Evolutionary conservation across 371 early-diverging fungal species (phyloP).

Genomic region (Apophysomyces elegans): DNA sequence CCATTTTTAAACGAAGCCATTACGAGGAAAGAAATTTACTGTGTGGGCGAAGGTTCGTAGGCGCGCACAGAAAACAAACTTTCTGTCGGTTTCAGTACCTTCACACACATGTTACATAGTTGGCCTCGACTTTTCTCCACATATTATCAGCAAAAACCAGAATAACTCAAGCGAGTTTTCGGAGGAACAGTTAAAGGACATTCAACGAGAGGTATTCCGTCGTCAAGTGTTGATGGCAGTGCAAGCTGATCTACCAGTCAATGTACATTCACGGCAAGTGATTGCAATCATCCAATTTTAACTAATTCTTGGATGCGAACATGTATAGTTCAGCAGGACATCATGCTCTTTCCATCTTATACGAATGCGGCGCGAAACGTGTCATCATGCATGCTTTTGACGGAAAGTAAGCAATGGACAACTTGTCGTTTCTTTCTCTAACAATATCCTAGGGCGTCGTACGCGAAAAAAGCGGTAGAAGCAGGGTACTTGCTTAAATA

Average conservation of each 20-base stretch:
- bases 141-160: constrained; percentile 45
- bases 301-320: background rate
- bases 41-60: constrained; percentile 54
- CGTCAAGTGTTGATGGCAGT: constrained; percentile 59
- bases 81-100: too few relatives aligned
- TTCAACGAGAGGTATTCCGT: constrained; percentile 60
- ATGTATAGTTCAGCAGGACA: constrained; percentile 62
- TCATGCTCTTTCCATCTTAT: constrained; percentile 62
- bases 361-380: constrained; percentile 51
- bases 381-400: constrained; percentile 76
- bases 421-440: background rate
- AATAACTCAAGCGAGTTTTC: constrained; percentile 26
- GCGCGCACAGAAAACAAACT: too few relatives aligned
- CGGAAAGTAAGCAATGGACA: constrained; percentile 46
- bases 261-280: constrained; percentile 65
- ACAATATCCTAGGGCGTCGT: constrained; percentile 28
- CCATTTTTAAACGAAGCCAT: constrained; percentile 42
- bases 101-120: constrained; percentile 25
- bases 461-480: constrained; percentile 52
- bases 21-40: constrained; percentile 21
- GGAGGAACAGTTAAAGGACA: constrained; percentile 48
- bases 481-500: constrained; percentile 26
- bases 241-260: constrained; percentile 57
- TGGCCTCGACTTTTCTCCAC: constrained; percentile 73
- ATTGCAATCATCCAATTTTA: background rate